Percentiles rank a stretch among this genome's conserved stretches.
These are phyloP conservation scores for Areca catechu DNA, from an alignment of 176 grass and related monocot genomes.

Conservation along the genomic window DNA sequence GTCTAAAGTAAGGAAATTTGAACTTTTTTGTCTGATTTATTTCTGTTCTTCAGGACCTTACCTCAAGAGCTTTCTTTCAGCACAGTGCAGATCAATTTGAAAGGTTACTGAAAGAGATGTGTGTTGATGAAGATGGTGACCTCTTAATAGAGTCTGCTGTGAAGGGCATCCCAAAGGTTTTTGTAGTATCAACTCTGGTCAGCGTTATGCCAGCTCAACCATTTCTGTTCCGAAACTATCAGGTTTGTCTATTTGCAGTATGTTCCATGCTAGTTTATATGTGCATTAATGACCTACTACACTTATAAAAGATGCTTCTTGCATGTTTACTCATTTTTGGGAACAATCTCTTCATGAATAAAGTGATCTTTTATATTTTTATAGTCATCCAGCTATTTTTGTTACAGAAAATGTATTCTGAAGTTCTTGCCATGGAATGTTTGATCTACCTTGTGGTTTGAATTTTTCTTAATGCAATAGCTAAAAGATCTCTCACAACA, in stretches of 20 bases:
- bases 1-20: slow-evolving; percentile 58
- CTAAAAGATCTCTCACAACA: too few relatives aligned
- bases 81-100: slow-evolving; percentile 99
- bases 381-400: too few relatives aligned
- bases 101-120: slow-evolving; percentile 86
- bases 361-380: too few relatives aligned
- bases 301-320: too few relatives aligned
- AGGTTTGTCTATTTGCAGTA: slow-evolving; percentile 45
- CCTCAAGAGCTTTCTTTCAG: slow-evolving; percentile 44
- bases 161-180: slow-evolving; percentile 89
- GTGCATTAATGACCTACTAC: too few relatives aligned
- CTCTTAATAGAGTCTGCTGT: slow-evolving; percentile 96
- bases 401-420: too few relatives aligned
- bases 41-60: slow-evolving; percentile 10
- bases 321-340: too few relatives aligned
- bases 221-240: slow-evolving; percentile 94
- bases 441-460: too few relatives aligned
- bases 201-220: slow-evolving; percentile 90
- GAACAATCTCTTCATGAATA: too few relatives aligned
- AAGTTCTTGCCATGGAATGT: too few relatives aligned
- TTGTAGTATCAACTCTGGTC: slow-evolving; percentile 93
- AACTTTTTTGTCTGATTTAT: not conserved
- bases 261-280: not conserved
- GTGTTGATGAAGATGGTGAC: slow-evolving; percentile 88
- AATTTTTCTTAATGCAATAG: too few relatives aligned